Base-by-base conservation (phyloP, 768 basidiomycete genomes). In the Hydnomerulius pinastri region DNA sequence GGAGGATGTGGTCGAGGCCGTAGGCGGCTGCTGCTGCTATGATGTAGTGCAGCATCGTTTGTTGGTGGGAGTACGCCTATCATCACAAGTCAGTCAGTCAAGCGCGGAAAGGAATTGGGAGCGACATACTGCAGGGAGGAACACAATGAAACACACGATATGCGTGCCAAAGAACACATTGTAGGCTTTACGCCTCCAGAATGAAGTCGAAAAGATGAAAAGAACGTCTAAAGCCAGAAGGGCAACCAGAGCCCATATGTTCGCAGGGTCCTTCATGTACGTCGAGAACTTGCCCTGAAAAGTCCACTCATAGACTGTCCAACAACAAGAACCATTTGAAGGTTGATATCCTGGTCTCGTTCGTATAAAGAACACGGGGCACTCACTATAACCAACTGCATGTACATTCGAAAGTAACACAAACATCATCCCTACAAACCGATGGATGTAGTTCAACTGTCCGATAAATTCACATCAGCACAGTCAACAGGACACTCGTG, bases 381-480 rank as follows among this genome's bases (percentile, higher is more conserved):
- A 57, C 70, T 52, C 46, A 72, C 79, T 57, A 58, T 70, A 80
- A 5, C 73, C 70, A 17, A 76, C 1, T 20, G 63, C 66, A 45
- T 80, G 79, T 1, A 79, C 51, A 23, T 79, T 72, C 4, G 71
- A 64, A 9, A 72, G 63, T 20, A 79, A 23, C 18, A 74, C 68
- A 23, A 78, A 41, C 48, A 78, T 50, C 4, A 69, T 51, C 12
- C 83, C 82, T 1, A 71, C 65, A 61, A 75, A 77, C n/a, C 81
- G 79, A 59, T 84, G 82, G 21, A 83, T 61, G 60, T 69, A 80
- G 62, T 81, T 81, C 49, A 79, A 60, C 73, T 81, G 54, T 39
- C 53, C 51, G n/a, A n/a, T n/a, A n/a, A 39, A 25, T 29, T 44
- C 12, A 13, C 39, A 27, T 35, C 6, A 36, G 9, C 15, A 38